Base-by-base conservation (phyloP, 1,139 yeast species). In the Blastobotrys ciferrii region DNA sequence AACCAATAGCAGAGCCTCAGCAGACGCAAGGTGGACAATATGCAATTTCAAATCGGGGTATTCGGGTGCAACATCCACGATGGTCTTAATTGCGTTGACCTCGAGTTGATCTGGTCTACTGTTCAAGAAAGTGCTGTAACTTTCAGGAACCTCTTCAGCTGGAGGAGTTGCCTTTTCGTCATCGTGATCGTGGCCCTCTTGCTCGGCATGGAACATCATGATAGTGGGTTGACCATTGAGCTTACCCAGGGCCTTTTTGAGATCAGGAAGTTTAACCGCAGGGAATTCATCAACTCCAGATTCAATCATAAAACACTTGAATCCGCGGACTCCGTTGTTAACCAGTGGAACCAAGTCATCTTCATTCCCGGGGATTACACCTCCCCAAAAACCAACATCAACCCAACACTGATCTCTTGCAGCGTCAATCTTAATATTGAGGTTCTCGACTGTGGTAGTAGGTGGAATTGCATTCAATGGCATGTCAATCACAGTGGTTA, bases 371-470 rank as follows among this genome's bases (percentile, higher is more conserved):
- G 97, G 97, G 33, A 89, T 78, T 54, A 89, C 70, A 0, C 97
- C 97, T 47, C 97, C 97, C 96, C 96, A 89, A 65, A 91, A 88
- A 0, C 88, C 96, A 7, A 86, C 89, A 62, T 91, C 96, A 30
- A 87, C 92, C 95, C 95, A 89, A 51, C 89, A 78, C 65, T 89
- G 86, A 45, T 81, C 84, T 53, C 72, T 68, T 1, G 96, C 94
- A 1, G 96, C 96, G 13, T 75, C 72, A 50, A 87, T 72, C 64
- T 91, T 91, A 53, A 76, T 70, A 49, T 84, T 75, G 62, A 89
- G 79, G 66, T 88, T 87, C 52, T 76, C 80, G 1, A 89, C 74
- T 1, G 86, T 87, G 0, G 96, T 89, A 0, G 97, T 89, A 20
- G 97, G 97, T 1, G 97, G 97, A 47, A 89, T 84, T 1, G 96